Base-by-base conservation (phyloP, 2,329 filamentous ascomycete species). In the Dichotomopilus funicola region DNA sequence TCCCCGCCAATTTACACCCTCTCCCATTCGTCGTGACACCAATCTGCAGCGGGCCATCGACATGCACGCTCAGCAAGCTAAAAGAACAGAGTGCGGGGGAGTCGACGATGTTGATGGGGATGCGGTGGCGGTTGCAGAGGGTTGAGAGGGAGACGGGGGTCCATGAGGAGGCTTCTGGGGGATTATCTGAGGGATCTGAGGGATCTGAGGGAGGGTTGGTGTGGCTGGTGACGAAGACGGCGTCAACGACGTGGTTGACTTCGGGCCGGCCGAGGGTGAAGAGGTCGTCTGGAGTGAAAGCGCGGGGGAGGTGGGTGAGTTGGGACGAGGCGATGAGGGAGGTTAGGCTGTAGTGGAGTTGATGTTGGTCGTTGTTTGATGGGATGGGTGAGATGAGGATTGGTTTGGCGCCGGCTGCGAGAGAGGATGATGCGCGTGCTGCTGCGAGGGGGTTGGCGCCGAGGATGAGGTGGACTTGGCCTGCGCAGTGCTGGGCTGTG, bases 11-110 rank as follows among this genome's bases (percentile, higher is more conserved):
- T 72, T 96, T 96, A 75, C 94, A 97, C 1, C 94, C 94, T 64
- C 88, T 86, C 19, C 94, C 92, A 56, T 95, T 96, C 0, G 94
- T 97, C 3, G 94, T 97, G 56, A 99, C 88, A 59, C 94, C 94
- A 58, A 99, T 87, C 68, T 97, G 94, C 42, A 99, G 78, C 8
- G 94, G 92, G 0, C 94, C 94, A 66, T 96, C 91, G 53, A 82
- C 85, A 70, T 97, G 85, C 6, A 89, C 95, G 31, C 91, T 94
- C 46, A 97, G 83, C 51, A 99, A 79, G 5, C 88, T 87, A 70
- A 99, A 96, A 33, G 89, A 89, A 74, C 91, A 96, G 12, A 97
- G 85, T 37, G 83, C 79, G 0, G 92, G 89, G 0, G 88, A 82
- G 73, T 99, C 94, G 58, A 90, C 83, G 33, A 97, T 90, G 71